phyloP scores from a whole-genome alignment of 306 rosid species.

The Fragaria iinumae region DNA sequence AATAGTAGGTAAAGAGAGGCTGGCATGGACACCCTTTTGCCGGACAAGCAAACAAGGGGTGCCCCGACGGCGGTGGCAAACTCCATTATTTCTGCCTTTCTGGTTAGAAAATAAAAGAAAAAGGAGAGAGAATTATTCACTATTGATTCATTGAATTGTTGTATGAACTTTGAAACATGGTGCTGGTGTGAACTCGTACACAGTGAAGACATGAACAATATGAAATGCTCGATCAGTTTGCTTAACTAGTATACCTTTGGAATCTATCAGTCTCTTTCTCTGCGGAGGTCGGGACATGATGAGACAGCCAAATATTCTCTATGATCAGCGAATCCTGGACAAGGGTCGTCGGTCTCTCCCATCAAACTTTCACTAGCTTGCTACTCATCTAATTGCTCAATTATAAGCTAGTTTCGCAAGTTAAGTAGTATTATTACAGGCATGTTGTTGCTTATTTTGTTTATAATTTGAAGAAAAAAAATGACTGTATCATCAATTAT shows the following conservation, averaged over 20 bases:
- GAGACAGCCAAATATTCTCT: slow-evolving; percentile 16
- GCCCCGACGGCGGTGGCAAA: slow-evolving; percentile 31
- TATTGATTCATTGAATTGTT: neutral
- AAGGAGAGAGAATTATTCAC: neutral
- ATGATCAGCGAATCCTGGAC: slow-evolving; percentile 32
- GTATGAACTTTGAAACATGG: slow-evolving; percentile 16
- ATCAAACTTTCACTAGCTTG: neutral
- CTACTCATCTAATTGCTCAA: neutral
- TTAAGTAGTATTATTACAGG: neutral
- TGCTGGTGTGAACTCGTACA: slow-evolving; percentile 25
- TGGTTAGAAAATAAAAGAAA: slow-evolving; percentile 13
- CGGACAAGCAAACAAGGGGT: slow-evolving; percentile 48
- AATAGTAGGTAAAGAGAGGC: slow-evolving; percentile 37
- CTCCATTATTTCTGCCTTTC: slow-evolving; percentile 7
- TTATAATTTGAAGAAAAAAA: too few relatives aligned
- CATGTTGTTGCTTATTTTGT: neutral
- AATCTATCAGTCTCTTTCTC: neutral
- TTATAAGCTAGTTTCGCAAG: neutral
- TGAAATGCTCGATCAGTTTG: slow-evolving; percentile 4
- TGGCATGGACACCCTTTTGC: slow-evolving; percentile 37
- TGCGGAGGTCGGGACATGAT: slow-evolving; percentile 17
- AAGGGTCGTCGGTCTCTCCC: slow-evolving; percentile 19
- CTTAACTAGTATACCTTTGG: neutral
- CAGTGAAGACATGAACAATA: slow-evolving; percentile 15
- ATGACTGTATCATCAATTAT: neutral